Percentiles rank a stretch among this genome's conserved stretches.
phyloP scores from a whole-genome alignment of 495 filamentous ascomycete species.

The Mytilinidion resinicola region DNA sequence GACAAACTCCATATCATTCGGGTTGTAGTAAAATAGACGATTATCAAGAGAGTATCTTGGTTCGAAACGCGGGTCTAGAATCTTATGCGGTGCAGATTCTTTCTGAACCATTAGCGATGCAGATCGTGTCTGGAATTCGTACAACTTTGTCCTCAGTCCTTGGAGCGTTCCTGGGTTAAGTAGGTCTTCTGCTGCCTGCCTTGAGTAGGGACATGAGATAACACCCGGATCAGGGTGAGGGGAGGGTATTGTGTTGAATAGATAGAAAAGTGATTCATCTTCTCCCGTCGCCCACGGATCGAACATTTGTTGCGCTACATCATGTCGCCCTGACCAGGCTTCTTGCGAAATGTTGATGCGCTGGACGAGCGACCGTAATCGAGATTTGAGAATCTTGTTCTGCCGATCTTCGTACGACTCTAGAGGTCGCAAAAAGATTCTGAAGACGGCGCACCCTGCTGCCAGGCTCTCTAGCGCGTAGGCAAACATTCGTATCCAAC shows the following conservation, averaged over 20 bases:
- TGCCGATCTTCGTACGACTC: constrained; percentile 14
- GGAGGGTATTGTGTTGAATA: constrained; percentile 80
- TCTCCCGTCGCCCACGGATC: constrained; percentile 38
- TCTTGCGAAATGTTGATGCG: constrained; percentile 18
- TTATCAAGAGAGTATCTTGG: constrained; percentile 53
- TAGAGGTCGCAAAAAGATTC: constrained; percentile 21
- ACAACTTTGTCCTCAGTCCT: constrained; percentile 62
- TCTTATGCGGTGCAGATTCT: constrained; percentile 57
- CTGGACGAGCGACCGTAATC: constrained; percentile 14
- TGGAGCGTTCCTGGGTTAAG: constrained; percentile 35
- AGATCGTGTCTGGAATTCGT: constrained; percentile 74
- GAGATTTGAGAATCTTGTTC: constrained; percentile 15
- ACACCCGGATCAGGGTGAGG: constrained; percentile 53
- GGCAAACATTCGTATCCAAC: constrained; percentile 21
- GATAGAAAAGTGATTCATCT: constrained; percentile 63
- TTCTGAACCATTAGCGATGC: constrained; percentile 82
- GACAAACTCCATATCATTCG: constrained; percentile 54
- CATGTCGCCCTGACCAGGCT: constrained; percentile 18
- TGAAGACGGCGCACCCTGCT: not conserved
- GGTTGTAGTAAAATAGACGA: constrained; percentile 62
- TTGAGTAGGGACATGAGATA: constrained; percentile 51
- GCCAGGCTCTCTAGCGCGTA: not conserved
- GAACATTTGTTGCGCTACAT: constrained; percentile 14
- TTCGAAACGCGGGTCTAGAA: constrained; percentile 69
- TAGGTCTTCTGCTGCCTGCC: constrained; percentile 56